Conservation (phyloP, 2,329 filamentous ascomycete species). For the Calycina herbarum region DNA sequence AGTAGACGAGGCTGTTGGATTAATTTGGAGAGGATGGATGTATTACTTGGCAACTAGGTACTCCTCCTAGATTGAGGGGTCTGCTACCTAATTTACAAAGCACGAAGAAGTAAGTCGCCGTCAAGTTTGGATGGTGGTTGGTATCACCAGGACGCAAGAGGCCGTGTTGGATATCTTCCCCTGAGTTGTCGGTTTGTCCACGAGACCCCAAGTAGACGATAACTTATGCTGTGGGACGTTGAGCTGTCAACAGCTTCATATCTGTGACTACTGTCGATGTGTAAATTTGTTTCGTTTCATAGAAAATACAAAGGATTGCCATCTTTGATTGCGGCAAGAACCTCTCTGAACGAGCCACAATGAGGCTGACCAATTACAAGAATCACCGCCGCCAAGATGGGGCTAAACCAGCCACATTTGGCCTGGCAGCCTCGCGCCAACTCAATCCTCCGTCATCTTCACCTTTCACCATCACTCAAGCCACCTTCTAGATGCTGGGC, state of each 20-base stretch:
- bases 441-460: neutral
- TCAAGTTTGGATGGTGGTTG: too few relatives aligned
- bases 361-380: neutral
- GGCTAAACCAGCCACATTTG: neutral
- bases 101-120: too few relatives aligned
- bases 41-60: too few relatives aligned
- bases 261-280: neutral
- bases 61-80: too few relatives aligned
- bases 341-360: neutral
- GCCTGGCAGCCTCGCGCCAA: neutral
- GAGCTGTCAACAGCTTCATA: neutral
- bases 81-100: too few relatives aligned
- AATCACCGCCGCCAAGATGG: neutral
- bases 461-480: neutral
- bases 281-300: conserved; percentile 5
- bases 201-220: too few relatives aligned
- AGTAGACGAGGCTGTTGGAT: too few relatives aligned
- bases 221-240: too few relatives aligned
- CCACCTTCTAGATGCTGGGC: neutral
- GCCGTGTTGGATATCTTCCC: too few relatives aligned
- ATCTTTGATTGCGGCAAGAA: neutral
- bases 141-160: too few relatives aligned
- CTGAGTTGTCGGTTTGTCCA: too few relatives aligned
- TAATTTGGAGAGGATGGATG: too few relatives aligned
- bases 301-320: neutral